phyloP scores from a whole-genome alignment of 257 asterid species.

The Solanum pinnatisectum region DNA sequence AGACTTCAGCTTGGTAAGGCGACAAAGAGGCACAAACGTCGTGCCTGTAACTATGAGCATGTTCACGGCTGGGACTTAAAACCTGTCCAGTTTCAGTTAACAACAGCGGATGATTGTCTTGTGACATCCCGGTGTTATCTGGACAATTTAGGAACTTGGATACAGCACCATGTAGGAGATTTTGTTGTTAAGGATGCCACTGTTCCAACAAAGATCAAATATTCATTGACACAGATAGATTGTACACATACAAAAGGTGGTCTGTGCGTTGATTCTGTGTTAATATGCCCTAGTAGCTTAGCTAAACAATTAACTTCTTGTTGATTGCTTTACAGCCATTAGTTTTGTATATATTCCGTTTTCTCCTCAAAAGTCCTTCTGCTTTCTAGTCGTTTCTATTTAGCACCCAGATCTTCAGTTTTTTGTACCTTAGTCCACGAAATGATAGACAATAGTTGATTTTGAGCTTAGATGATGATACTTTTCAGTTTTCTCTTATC shows the following conservation, averaged over 20 bases:
- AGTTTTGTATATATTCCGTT: background rate
- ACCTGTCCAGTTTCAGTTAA: slow-evolving; percentile 57
- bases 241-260: slow-evolving; percentile 94
- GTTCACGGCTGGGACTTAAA: slow-evolving; percentile 82
- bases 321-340: background rate
- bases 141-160: slow-evolving; percentile 60
- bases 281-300: slow-evolving; percentile 48
- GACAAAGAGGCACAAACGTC: slow-evolving; percentile 40
- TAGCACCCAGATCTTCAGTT: background rate
- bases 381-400: background rate
- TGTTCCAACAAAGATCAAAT: slow-evolving; percentile 35
- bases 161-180: slow-evolving; percentile 64
- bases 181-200: slow-evolving; percentile 36
- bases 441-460: background rate
- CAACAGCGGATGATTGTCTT: slow-evolving; percentile 45
- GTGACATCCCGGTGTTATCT: slow-evolving; percentile 23
- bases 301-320: slow-evolving; percentile 18
- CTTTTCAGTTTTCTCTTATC: background rate
- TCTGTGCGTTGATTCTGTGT: slow-evolving; percentile 64
- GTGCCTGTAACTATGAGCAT: slow-evolving; percentile 28
- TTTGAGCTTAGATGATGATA: background rate
- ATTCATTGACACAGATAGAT: slow-evolving; percentile 67
- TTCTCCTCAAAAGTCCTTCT: background rate
- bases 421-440: background rate
- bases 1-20: slow-evolving; percentile 58